phyloP scores from a whole-genome alignment of 176 grass and related monocot genomes.

The Triticum monococcum region DNA sequence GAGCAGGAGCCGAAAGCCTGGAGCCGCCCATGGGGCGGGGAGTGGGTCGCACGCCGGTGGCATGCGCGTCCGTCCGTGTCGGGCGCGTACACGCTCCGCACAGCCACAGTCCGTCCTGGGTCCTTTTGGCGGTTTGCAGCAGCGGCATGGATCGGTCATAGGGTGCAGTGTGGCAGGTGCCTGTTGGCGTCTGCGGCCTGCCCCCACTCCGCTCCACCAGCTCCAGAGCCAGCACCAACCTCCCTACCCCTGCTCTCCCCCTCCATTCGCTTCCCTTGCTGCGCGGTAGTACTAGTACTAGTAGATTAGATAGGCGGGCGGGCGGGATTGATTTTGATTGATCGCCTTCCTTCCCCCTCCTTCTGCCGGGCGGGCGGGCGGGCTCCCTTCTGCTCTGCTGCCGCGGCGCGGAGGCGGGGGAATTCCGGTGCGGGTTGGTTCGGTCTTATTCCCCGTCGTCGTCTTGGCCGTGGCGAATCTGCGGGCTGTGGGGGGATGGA shows the following conservation, averaged over 20 bases:
- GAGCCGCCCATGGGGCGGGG: not conserved
- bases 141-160: conserved; percentile 26
- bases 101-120: not conserved
- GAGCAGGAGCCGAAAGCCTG: not conserved
- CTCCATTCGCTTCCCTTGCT: not conserved
- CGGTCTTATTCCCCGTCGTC: not conserved
- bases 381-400: not conserved
- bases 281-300: not conserved
- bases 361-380: not conserved
- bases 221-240: not conserved
- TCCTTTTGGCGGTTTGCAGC: conserved; percentile 40
- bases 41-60: not conserved
- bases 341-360: not conserved
- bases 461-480: conserved; percentile 16
- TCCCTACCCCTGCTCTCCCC: not conserved
- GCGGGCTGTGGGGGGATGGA: not conserved
- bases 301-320: not conserved
- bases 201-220: not conserved
- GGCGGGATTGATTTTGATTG: not conserved
- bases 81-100: not conserved
- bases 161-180: conserved; percentile 25
- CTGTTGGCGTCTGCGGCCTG: conserved; percentile 23
- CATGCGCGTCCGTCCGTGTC: conserved; percentile 55
- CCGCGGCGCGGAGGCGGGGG: not conserved
- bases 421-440: not conserved